Evolutionary conservation across 352 stramenopile genomes (phyloP).

Genomic region (Pythium rhizo-oryzae): DNA sequence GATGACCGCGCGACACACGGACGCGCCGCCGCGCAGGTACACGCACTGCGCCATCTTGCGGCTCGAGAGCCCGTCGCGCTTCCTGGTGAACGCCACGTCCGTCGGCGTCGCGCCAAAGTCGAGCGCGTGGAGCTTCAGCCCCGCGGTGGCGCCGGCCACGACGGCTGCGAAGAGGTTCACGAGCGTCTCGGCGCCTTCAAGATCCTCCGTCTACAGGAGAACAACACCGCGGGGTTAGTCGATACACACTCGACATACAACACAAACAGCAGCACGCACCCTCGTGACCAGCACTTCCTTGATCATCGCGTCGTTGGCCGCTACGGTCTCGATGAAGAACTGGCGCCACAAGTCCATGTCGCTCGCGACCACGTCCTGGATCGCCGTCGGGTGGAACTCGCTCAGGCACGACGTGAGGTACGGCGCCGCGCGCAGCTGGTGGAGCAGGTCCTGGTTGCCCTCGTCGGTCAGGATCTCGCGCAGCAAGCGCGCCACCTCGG

Average conservation of each 20-base stretch:
- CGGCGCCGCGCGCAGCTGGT: slow-evolving; percentile 53
- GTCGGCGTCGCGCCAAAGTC: slow-evolving; percentile 42
- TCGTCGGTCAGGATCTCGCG: slow-evolving; percentile 51
- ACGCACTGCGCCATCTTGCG: slow-evolving; percentile 60
- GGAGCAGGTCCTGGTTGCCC: slow-evolving; percentile 51
- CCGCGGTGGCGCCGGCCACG: slow-evolving; percentile 40
- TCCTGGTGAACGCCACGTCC: slow-evolving; percentile 39
- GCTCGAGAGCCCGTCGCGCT: slow-evolving; percentile 36
- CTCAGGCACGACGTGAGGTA: slow-evolving; percentile 63
- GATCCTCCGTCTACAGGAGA: slow-evolving; percentile 44
- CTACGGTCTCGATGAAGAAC: slow-evolving; percentile 66
- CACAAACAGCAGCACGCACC: slow-evolving; percentile 23
- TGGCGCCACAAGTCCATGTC: slow-evolving; percentile 66
- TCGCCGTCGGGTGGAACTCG: slow-evolving; percentile 57
- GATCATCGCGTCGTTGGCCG: slow-evolving; percentile 54
- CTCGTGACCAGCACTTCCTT: slow-evolving; percentile 48
- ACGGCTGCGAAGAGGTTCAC: slow-evolving; percentile 53
- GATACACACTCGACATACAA: not conserved
- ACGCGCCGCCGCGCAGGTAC: slow-evolving; percentile 52
- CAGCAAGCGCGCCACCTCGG: slow-evolving; percentile 48
- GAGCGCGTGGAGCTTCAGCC: slow-evolving; percentile 49
- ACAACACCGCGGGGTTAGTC: not conserved
- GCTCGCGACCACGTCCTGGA: slow-evolving; percentile 67
- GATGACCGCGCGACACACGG: slow-evolving; percentile 50
- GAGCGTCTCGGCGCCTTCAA: slow-evolving; percentile 53